Percentiles rank a stretch among this genome's conserved stretches.
Evolutionary conservation across 805 yeast genomes (phyloP).

Genomic region (Candida morakotiae): DNA sequence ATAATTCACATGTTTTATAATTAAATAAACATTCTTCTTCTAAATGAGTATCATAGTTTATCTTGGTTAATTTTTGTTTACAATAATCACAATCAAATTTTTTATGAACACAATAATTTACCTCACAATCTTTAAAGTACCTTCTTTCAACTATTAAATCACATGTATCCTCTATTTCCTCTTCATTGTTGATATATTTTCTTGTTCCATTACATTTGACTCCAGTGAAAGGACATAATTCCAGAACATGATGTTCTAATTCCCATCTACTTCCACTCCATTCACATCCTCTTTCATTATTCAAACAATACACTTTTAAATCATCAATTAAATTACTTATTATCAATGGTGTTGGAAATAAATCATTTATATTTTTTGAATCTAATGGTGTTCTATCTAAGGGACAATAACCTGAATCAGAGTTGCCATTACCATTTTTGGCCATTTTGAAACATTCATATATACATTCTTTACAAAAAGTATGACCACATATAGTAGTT

Average conservation of each 20-base stretch:
- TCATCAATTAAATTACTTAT: slow-evolving; percentile 61
- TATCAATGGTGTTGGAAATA: slow-evolving; percentile 51
- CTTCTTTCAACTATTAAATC: slow-evolving; percentile 19
- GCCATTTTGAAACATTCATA: slow-evolving; percentile 40
- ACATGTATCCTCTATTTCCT: slow-evolving; percentile 10
- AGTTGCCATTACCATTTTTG: slow-evolving; percentile 9
- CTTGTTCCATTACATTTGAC: slow-evolving; percentile 27
- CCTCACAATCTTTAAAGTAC: slow-evolving; percentile 11
- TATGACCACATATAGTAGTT: slow-evolving; percentile 65
- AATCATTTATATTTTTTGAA: slow-evolving; percentile 24
- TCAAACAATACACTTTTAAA: slow-evolving; percentile 52
- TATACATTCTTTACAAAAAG: slow-evolving; percentile 58
- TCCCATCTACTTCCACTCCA: slow-evolving; percentile 61
- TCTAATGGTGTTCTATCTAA: slow-evolving; percentile 53
- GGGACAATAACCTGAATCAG: slow-evolving; percentile 43
- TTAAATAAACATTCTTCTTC: slow-evolving; percentile 36
- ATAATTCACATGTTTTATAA: slow-evolving; percentile 37
- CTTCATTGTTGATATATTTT: slow-evolving; percentile 1
- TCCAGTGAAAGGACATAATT: slow-evolving; percentile 34
- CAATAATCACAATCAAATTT: slow-evolving; percentile 36
- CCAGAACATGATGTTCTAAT: slow-evolving; percentile 44
- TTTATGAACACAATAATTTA: slow-evolving; percentile 37
- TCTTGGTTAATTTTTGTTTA: slow-evolving; percentile 18
- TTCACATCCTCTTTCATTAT: slow-evolving; percentile 48
- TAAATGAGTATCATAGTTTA: slow-evolving; percentile 32